These are phyloP conservation scores for Hypoxylon sp. DNA, from an alignment of 2,329 filamentous ascomycete species.

Conservation along the genomic window DNA sequence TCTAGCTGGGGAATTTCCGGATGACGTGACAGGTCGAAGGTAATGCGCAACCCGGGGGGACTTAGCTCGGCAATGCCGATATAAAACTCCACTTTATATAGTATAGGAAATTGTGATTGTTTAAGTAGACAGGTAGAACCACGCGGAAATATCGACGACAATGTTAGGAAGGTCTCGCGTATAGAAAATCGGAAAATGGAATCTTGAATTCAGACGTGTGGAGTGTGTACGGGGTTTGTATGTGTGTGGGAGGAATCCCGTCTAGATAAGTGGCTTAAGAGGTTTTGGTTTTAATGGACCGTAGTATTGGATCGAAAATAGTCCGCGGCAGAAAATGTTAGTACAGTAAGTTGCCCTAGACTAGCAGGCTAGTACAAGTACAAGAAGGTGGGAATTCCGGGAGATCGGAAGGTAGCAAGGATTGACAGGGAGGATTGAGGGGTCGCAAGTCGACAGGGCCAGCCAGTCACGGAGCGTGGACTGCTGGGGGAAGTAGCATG, in stretches of 20 bases:
- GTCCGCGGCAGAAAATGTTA: constrained; percentile 44
- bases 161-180: constrained; percentile 13
- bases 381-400: constrained; percentile 51
- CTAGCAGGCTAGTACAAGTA: constrained; percentile 35
- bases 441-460: constrained; percentile 43
- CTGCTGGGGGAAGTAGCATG: constrained; percentile 20
- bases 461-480: constrained; percentile 38
- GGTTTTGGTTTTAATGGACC: constrained; percentile 10
- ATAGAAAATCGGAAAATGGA: constrained; percentile 17
- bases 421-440: constrained; percentile 45
- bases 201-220: constrained; percentile 20
- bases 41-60: constrained; percentile 24
- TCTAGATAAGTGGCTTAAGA: constrained; percentile 37
- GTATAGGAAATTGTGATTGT: constrained; percentile 15
- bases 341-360: constrained; percentile 46
- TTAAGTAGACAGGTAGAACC: not conserved
- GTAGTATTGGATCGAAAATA: constrained; percentile 41
- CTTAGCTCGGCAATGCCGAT: constrained; percentile 32
- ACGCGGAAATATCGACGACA: constrained; percentile 12
- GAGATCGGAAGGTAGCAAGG: constrained; percentile 53
- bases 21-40: constrained; percentile 35
- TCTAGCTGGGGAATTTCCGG: constrained; percentile 22
- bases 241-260: constrained; percentile 30
- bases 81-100: constrained; percentile 18
- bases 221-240: constrained; percentile 9